These are phyloP conservation scores for Colletotrichum neosansevieriae DNA, from an alignment of 2,329 filamentous ascomycete species.

Conservation along the genomic window DNA sequence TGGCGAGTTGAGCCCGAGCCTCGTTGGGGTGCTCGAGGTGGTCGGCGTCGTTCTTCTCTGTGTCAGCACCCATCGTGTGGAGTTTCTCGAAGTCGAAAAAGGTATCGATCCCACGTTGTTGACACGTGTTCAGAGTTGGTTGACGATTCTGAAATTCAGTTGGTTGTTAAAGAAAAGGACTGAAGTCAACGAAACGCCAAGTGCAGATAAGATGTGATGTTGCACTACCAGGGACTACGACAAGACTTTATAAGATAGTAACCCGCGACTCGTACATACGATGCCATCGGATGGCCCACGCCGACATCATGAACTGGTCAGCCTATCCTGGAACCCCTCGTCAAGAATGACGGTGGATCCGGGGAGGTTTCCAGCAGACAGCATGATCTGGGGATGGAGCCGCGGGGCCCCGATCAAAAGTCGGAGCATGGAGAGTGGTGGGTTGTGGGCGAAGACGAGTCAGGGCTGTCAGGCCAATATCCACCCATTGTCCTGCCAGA, in stretches of 20 bases:
- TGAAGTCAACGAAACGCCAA: slow-evolving; percentile 10
- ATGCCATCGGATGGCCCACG: slow-evolving; percentile 22
- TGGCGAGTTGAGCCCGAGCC: slow-evolving; percentile 24
- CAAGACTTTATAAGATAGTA: slow-evolving; percentile 27
- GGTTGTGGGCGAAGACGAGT: slow-evolving; percentile 19
- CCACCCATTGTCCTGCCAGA: slow-evolving; percentile 13
- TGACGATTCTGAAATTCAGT: not conserved
- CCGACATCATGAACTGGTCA: slow-evolving; percentile 20
- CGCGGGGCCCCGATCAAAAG: slow-evolving; percentile 13
- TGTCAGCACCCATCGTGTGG: slow-evolving; percentile 8
- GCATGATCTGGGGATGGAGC: slow-evolving; percentile 30
- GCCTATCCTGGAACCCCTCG: slow-evolving; percentile 25
- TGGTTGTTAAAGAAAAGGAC: not conserved
- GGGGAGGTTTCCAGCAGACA: slow-evolving; percentile 16
- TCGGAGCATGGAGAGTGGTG: slow-evolving; percentile 21
- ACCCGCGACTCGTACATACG: slow-evolving; percentile 23
- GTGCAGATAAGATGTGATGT: not conserved
- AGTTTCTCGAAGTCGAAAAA: no score
- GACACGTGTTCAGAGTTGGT: not conserved
- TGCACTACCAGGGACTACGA: slow-evolving; percentile 7
- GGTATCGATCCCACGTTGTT: not conserved
- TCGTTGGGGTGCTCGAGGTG: slow-evolving; percentile 22
- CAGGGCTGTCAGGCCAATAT: slow-evolving; percentile 14
- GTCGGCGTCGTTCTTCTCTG: slow-evolving; percentile 19
- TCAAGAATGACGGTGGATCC: slow-evolving; percentile 21